Evolutionary conservation across 257 asterid species (phyloP).

Genomic region (Nicotiana noctiflora): DNA sequence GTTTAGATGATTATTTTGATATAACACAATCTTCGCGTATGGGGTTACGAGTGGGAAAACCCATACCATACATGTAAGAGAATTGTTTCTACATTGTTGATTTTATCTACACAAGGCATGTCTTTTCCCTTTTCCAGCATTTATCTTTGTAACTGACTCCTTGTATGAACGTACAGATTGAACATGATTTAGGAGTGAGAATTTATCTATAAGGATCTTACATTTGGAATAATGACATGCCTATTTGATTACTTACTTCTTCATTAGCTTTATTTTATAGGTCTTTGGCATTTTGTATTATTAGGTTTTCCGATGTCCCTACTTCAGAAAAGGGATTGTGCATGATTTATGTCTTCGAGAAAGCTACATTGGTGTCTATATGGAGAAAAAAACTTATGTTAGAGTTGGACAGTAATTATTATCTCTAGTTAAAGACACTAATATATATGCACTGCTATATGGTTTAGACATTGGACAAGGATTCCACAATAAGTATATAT

Average conservation of each 20-base stretch:
- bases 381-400: background rate
- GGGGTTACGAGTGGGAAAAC: conserved; percentile 99
- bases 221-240: background rate
- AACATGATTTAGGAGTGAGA: background rate
- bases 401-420: background rate
- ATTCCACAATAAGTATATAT: too few relatives aligned
- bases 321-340: background rate
- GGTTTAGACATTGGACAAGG: background rate
- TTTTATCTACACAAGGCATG: background rate
- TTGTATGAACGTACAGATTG: background rate
- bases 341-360: background rate
- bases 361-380: background rate
- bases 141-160: background rate
- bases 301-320: background rate
- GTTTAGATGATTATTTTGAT: too few relatives aligned
- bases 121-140: background rate
- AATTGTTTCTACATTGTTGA: conserved; percentile 5
- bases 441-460: background rate
- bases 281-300: background rate
- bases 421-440: background rate
- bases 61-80: conserved; percentile 98
- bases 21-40: conserved; percentile 91
- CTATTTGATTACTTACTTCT: conserved; percentile 4
- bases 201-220: background rate
- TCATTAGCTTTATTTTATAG: background rate